Base-by-base conservation (phyloP, 768 basidiomycete species). In the Auricularia heimuer region DNA sequence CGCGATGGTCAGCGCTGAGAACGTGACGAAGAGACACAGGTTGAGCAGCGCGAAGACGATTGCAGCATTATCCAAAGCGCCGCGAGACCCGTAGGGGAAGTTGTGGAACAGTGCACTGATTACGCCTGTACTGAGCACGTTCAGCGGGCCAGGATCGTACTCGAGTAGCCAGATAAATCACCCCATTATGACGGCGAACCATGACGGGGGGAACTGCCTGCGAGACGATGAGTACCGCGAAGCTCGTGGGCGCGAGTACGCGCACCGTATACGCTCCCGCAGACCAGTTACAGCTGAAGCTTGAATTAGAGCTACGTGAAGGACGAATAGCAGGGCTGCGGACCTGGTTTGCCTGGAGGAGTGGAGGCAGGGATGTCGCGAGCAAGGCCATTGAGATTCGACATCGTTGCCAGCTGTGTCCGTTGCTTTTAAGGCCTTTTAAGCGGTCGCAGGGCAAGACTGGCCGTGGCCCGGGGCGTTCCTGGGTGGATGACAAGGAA, bases 11-110 rank as follows among this genome's bases (percentile, higher is more conserved):
- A 83, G 71, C 4, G 67, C 69, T 21, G 73, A 77, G 72, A 88
- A 83, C 29, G 81, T 34, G 24, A 80, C 65, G 72, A 87, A 88
- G 7, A 89, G 76, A 1, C 70, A 67, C 42, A 86, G 75, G 70
- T 87, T 84, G 42, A 65, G 35, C 2, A 63, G 34, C 24, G 61
- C 42, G 39, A 67, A 67, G 24, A 54, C 62, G 7, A 63, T 8
- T 18, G 65, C 18, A 33, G 58, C n/a, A 11, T 21, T 64, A 42
- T 63, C 60, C 64, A 67, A 61, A 33, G 63, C 47, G 24, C 24
- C 35, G 24, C 47, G 34, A n/a, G 66, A 37, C 18, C 62, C 61
- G n/a, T 65, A 67, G 3, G 67, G 67, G 54, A 54, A 65, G 34
- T 21, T 35, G 61, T 65, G 61, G 18, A 65, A 61, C 24, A 67